These are phyloP conservation scores for Suillus subaureus DNA, from an alignment of 768 basidiomycete genomes.

Conservation along the genomic window DNA sequence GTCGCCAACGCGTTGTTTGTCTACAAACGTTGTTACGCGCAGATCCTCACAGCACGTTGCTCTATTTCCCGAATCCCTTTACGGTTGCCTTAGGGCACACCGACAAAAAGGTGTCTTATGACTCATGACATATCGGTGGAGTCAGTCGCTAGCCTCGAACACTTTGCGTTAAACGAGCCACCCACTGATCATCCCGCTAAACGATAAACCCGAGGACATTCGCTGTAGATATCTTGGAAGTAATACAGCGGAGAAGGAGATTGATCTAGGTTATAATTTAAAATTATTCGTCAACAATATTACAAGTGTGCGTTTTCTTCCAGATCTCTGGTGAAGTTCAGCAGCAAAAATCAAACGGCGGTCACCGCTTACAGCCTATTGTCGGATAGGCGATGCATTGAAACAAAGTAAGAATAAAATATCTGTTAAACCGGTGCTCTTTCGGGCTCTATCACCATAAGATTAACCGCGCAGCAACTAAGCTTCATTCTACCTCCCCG, in stretches of 20 bases:
- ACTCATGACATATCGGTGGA: not conserved
- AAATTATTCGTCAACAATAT: not conserved
- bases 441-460: not conserved
- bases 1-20: not conserved
- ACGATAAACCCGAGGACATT: not conserved
- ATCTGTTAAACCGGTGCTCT: not conserved
- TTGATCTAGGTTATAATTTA: not conserved
- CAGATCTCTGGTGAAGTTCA: not conserved
- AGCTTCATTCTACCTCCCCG: not conserved
- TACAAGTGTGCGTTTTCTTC: not conserved
- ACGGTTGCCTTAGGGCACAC: not conserved
- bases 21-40: not conserved
- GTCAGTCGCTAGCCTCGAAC: not conserved
- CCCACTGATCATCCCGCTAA: not conserved
- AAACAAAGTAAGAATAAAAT: not conserved
- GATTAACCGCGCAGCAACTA: not conserved
- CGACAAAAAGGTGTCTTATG: not conserved
- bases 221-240: not conserved
- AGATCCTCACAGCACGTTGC: not conserved
- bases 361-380: not conserved
- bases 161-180: not conserved
- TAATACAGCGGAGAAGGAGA: not conserved
- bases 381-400: not conserved
- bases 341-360: not conserved
- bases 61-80: not conserved